Evolutionary conservation across 306 rosid species (phyloP).

Genomic region (Rosa persica): DNA sequence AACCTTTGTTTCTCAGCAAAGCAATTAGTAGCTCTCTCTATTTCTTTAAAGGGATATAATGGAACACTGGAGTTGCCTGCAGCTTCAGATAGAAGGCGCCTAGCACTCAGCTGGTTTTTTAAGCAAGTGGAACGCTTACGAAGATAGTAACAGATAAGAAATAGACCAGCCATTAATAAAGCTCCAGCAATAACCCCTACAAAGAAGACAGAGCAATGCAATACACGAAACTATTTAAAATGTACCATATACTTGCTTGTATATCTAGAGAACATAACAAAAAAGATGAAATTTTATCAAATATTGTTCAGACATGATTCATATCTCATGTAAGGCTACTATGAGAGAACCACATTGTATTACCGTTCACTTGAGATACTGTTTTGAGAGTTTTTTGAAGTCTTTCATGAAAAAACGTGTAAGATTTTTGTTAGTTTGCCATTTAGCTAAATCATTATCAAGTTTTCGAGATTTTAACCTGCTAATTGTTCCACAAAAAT

Average conservation of each 20-base stretch:
- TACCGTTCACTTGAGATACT: neutral
- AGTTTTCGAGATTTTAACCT: neutral
- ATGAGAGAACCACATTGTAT: neutral
- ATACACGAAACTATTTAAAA: constrained; percentile 18
- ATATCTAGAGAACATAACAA: neutral
- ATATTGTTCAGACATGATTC: neutral
- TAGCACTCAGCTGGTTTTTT: constrained; percentile 58
- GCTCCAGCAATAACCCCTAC: constrained; percentile 60
- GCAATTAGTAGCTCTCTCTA: constrained; percentile 72
- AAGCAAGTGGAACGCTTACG: constrained; percentile 69
- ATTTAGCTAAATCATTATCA: neutral
- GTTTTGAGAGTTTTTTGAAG: neutral
- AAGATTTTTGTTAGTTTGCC: neutral
- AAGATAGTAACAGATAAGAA: constrained; percentile 45
- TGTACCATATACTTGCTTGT: neutral
- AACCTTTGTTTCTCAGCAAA: constrained; percentile 74
- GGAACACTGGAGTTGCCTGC: constrained; percentile 80
- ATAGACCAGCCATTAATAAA: constrained; percentile 49
- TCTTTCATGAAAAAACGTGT: neutral
- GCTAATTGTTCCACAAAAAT: neutral
- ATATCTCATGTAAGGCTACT: neutral
- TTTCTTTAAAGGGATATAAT: constrained; percentile 70
- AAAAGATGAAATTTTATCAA: neutral
- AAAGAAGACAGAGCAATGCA: constrained; percentile 20
- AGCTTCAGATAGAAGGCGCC: constrained; percentile 71